A percentile compares a stretch with the other conserved stretches of the same genome.
phyloP scores from a whole-genome alignment of 306 rosid species.

The Nissolia schottii region DNA sequence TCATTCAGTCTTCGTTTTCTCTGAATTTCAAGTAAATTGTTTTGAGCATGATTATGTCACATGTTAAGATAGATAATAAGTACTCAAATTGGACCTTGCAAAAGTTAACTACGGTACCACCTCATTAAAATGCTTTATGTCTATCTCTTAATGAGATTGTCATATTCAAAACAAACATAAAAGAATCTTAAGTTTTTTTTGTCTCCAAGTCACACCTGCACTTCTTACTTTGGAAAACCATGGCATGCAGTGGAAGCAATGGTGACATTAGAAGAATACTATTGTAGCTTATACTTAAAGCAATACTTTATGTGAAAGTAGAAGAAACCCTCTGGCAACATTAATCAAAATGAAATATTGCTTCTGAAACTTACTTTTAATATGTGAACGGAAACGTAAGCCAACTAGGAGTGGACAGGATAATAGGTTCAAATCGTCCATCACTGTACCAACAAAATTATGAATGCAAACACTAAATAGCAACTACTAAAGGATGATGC shows the following conservation, averaged over 20 bases:
- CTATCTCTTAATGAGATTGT: no score
- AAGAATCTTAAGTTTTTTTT: no score
- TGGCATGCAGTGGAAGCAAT: neutral
- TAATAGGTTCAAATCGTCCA: neutral
- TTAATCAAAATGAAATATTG: neutral
- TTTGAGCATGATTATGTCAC: no score
- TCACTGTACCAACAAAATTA: neutral
- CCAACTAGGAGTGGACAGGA: neutral
- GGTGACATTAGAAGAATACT: neutral
- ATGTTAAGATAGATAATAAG: no score
- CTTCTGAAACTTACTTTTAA: neutral
- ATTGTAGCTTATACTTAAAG: neutral
- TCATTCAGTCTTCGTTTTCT: neutral
- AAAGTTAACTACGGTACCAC: no score
- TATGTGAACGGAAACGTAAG: neutral
- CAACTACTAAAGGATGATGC: neutral
- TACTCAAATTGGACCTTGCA: no score
- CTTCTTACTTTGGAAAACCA: no score
- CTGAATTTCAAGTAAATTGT: no score
- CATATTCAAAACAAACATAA: no score
- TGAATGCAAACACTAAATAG: neutral
- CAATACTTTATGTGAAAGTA: neutral
- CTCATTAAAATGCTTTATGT: no score
- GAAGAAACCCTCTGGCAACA: neutral
- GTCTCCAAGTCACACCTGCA: no score